These are phyloP conservation scores for Penicillium angulare DNA, from an alignment of 495 filamentous ascomycete species.

Conservation along the genomic window DNA sequence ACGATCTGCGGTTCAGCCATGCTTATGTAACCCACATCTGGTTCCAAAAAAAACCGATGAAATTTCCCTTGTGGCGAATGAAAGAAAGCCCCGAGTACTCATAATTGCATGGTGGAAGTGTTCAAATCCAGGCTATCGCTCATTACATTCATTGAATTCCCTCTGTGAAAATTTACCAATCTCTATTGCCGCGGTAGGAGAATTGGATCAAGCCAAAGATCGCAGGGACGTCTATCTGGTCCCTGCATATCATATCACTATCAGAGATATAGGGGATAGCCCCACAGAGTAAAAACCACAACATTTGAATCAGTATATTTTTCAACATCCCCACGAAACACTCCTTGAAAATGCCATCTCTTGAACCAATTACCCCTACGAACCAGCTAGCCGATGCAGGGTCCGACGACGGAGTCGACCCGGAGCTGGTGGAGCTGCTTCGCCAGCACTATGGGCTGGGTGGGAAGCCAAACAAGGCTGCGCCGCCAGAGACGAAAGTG, in stretches of 20 bases:
- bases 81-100: neutral
- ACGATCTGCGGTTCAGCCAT: constrained; percentile 1
- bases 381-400: constrained; percentile 16
- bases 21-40: constrained; percentile 24
- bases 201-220: too few species aligned
- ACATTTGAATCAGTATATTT: too few species aligned
- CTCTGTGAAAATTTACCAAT: neutral
- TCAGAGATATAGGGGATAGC: constrained; percentile 5
- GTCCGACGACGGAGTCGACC: constrained; percentile 86
- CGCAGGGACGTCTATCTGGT: constrained; percentile 7
- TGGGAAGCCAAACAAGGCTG: constrained; percentile 48
- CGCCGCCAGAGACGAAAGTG: constrained; percentile 69
- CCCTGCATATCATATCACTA: too few species aligned
- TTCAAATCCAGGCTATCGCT: neutral
- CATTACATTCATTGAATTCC: too few species aligned
- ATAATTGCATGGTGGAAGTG: neutral
- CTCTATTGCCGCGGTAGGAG: neutral
- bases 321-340: neutral
- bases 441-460: constrained; percentile 72
- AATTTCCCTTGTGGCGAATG: constrained; percentile 25
- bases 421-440: constrained; percentile 82
- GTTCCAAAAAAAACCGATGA: constrained; percentile 12
- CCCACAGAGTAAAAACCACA: too few species aligned
- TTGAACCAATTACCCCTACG: constrained; percentile 17
- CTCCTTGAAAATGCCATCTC: constrained; percentile 26